phyloP scores from a whole-genome alignment of 192 early-diverging fungal species.

The Funneliformis geosporum region DNA sequence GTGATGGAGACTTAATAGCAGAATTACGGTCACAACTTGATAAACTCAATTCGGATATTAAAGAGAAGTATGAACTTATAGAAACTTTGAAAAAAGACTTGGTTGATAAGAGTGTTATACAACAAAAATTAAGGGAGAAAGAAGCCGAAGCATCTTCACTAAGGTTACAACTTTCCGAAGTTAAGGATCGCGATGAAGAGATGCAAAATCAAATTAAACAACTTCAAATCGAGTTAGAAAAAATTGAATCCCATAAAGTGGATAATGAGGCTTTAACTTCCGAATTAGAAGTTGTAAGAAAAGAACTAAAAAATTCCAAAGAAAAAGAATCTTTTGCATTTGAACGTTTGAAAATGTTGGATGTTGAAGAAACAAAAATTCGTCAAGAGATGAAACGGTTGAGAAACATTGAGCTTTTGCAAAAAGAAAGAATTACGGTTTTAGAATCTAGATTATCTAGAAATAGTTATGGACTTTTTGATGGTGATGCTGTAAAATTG shows the following conservation, averaged over 20 bases:
- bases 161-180: neutral
- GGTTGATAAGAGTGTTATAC: constrained; percentile 8
- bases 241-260: neutral
- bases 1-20: neutral
- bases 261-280: neutral
- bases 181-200: neutral
- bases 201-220: constrained; percentile 12
- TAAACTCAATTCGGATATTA: constrained; percentile 7
- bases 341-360: neutral
- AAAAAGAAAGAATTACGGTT: constrained; percentile 6
- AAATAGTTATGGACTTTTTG: neutral
- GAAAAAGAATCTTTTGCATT: neutral
- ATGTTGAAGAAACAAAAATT: constrained; percentile 5
- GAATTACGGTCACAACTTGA: neutral
- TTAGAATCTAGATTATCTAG: constrained; percentile 1
- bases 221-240: neutral
- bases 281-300: neutral
- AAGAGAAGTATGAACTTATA: constrained; percentile 22
- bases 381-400: neutral
- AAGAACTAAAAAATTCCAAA: neutral
- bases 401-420: neutral
- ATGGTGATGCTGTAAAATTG: neutral
- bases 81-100: constrained; percentile 21
- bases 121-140: constrained; percentile 20
- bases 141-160: constrained; percentile 4